A percentile compares a stretch with the other conserved stretches of the same genome.
phyloP scores from a whole-genome alignment of 768 basidiomycete genomes.

The Dioszegia hungarica region DNA sequence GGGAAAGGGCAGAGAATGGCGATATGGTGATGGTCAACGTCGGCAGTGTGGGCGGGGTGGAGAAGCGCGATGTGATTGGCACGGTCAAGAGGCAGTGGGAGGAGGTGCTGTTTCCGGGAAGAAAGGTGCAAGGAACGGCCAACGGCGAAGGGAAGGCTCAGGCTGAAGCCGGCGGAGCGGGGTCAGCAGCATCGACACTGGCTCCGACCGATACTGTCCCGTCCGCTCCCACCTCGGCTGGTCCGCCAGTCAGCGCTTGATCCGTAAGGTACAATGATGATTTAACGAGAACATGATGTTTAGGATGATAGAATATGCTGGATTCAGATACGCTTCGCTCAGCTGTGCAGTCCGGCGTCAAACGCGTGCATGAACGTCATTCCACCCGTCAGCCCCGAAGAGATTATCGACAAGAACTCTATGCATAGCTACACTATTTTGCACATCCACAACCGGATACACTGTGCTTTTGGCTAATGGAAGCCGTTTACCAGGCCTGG shows the following conservation, averaged over 20 bases:
- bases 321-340: no score
- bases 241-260: not conserved
- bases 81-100: conserved; percentile 8
- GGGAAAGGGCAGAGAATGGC: conserved; percentile 13
- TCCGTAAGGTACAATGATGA: no score
- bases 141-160: no score
- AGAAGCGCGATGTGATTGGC: conserved; percentile 2
- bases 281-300: no score
- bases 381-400: no score
- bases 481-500: conserved; percentile 1
- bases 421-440: not conserved
- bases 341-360: no score
- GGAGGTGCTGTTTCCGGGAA: conserved; percentile 7
- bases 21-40: conserved; percentile 12
- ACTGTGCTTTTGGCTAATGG: not conserved
- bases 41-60: conserved; percentile 8
- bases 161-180: no score
- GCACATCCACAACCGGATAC: not conserved
- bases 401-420: no score
- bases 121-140: not conserved
- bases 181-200: no score
- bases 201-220: not conserved
- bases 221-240: not conserved
- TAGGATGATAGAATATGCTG: no score
- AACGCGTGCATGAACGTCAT: no score